These are phyloP conservation scores for Xerocomus brunneocitrinus DNA, from an alignment of 768 basidiomycete genomes.

Conservation along the genomic window DNA sequence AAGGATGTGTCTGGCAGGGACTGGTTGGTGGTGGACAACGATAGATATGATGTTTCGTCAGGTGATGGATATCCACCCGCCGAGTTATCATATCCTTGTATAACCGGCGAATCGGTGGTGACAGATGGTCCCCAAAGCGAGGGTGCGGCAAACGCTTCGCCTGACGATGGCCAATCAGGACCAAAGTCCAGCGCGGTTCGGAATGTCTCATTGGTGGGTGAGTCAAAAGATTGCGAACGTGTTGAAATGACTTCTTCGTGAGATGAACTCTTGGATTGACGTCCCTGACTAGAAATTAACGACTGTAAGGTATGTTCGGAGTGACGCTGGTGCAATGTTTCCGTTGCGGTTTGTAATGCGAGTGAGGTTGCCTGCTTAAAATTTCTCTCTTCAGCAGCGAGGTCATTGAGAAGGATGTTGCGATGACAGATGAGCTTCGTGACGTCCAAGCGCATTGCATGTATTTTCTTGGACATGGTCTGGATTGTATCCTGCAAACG, in stretches of 20 bases:
- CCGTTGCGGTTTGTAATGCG: slow-evolving; percentile 71
- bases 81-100: slow-evolving; percentile 27
- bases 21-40: slow-evolving; percentile 15
- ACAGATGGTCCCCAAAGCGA: slow-evolving; percentile 31
- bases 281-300: slow-evolving; percentile 35
- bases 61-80: slow-evolving; percentile 29
- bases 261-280: slow-evolving; percentile 10
- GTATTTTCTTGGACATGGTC: slow-evolving; percentile 59
- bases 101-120: slow-evolving; percentile 36
- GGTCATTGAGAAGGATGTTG: slow-evolving; percentile 67
- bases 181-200: slow-evolving; percentile 62
- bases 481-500: slow-evolving; percentile 61
- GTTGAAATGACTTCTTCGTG: slow-evolving; percentile 9
- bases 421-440: slow-evolving; percentile 72
- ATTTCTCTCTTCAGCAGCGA: slow-evolving; percentile 63
- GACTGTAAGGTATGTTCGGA: slow-evolving; percentile 29
- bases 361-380: slow-evolving; percentile 63
- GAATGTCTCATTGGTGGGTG: slow-evolving; percentile 55
- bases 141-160: slow-evolving; percentile 33
- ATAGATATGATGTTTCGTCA: slow-evolving; percentile 24
- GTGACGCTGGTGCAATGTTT: slow-evolving; percentile 49
- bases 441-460: slow-evolving; percentile 65
- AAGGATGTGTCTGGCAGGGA: slow-evolving; percentile 20
- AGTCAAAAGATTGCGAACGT: slow-evolving; percentile 35
- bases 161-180: slow-evolving; percentile 43